Base-by-base conservation (phyloP, 2,329 filamentous ascomycete genomes). In the Sporothrix sp. region DNA sequence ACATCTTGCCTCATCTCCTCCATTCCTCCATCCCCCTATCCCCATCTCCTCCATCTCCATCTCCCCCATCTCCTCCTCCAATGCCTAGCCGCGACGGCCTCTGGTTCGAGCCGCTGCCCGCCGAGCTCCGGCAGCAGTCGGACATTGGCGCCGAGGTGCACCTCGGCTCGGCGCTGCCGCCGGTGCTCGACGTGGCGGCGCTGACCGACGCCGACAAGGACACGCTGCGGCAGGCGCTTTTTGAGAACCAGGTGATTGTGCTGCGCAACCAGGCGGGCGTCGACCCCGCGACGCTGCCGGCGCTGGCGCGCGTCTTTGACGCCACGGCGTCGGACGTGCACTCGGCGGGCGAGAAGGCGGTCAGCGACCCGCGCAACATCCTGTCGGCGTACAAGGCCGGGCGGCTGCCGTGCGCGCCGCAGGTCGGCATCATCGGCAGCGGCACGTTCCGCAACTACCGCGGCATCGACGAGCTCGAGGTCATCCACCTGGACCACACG, bases 281-380 rank as follows among this genome's bases (percentile, higher is more conserved):
- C 6, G 53, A 55, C 21, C 51, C 55, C 0, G 36, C 13, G 2
- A 16, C 23, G 7, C 38, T 56, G 35, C 55, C 55, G 3, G 37
- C 36, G n/a, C 48, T 56, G 8, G 49, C 52, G 1, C 47, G 49
- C 21, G 16, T 56, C 11, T 56, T 56, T 28, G 55, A 56, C 35
- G 25, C 55, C 1, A 50, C 51, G 1, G 48, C 55, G 1, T 53
- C 50, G 7, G 53, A 56, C 43, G 33, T 50, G 4, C 55, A 55
- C 51, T 56, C 55, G 14, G 54, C 52, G 14, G 54, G 54, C 21
- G 46, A 47, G 3, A 52, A 52, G 45, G 54, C 52, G 7, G 54
- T 56, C 13, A 56, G 50, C 42, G 53, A 56, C 38, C 52, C 52
- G 10, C 45, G 48, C 33, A 56, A 55, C 38, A 55, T 56, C 21